A percentile compares a stretch with the other conserved stretches of the same genome.
Evolutionary conservation across 345 rosid genomes (phyloP).

Genomic region (Bruguiera parviflora): DNA sequence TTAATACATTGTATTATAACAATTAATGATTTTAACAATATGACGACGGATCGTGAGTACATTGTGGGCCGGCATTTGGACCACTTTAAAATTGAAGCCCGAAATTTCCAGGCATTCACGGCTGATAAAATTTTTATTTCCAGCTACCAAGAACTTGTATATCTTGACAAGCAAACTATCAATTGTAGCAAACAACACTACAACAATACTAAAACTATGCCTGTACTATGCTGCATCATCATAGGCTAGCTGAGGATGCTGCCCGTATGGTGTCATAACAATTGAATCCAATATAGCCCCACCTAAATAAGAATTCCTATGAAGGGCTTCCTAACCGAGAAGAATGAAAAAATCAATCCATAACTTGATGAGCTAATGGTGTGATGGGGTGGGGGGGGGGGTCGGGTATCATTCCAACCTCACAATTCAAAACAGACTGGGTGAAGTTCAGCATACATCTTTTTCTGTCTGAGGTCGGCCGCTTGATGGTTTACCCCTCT

Average conservation of each 20-base stretch:
- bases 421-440: conserved; percentile 33
- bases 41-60: too few species aligned
- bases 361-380: conserved; percentile 33
- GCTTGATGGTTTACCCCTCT: conserved; percentile 76
- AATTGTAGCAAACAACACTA: conserved; percentile 13
- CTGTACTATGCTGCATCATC: conserved; percentile 17
- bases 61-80: too few species aligned
- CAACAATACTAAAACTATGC: neutral
- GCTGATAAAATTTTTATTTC: neutral
- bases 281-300: conserved; percentile 9
- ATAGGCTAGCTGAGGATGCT: conserved; percentile 16
- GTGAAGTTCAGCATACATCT: conserved; percentile 52
- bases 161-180: conserved; percentile 14
- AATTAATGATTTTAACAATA: too few species aligned
- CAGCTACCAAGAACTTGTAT: conserved; percentile 24
- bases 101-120: too few species aligned
- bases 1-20: too few species aligned
- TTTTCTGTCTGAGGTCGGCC: conserved; percentile 58
- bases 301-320: conserved; percentile 24
- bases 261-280: conserved; percentile 17
- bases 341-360: conserved; percentile 1
- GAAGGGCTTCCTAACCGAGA: conserved; percentile 9
- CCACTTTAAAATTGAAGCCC: too few species aligned
- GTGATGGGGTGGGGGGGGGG: conserved; percentile 40
- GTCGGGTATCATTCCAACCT: conserved; percentile 47